phyloP scores from a whole-genome alignment of 2,329 filamentous ascomycete species.

The Beauveria rudraprayagi region DNA sequence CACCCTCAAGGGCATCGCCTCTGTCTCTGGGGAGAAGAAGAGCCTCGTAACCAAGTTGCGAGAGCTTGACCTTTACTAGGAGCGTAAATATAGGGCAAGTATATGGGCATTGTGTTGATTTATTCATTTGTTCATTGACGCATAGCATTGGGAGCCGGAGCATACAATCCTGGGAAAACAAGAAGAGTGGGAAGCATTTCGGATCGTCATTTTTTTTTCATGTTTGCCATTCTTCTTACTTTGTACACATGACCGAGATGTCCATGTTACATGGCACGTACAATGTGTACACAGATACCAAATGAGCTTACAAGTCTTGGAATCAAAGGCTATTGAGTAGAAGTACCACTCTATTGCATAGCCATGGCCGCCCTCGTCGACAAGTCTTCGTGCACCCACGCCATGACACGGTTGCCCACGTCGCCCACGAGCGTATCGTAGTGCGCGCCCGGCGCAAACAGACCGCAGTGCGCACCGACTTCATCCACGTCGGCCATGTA shows the following conservation, averaged over 20 bases:
- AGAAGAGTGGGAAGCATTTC: neutral
- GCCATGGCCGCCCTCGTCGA: conserved; percentile 31
- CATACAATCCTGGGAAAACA: neutral
- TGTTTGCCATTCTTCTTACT: neutral
- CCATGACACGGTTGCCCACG: conserved; percentile 56
- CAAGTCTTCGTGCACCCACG: conserved; percentile 61
- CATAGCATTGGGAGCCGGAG: conserved; percentile 6
- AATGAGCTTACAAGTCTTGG: neutral
- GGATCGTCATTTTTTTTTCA: neutral
- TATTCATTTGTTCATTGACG: neutral
- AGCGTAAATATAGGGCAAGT: neutral
- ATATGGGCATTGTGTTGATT: neutral
- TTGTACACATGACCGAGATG: neutral
- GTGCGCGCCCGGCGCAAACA: conserved; percentile 67
- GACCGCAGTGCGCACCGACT: conserved; percentile 73
- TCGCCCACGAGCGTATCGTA: conserved; percentile 74
- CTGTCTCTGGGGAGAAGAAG: conserved; percentile 17
- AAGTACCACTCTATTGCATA: neutral
- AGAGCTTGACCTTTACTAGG: conserved; percentile 29
- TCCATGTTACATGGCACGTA: neutral
- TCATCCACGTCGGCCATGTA: conserved; percentile 80
- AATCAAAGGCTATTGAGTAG: too few relatives aligned
- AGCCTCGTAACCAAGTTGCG: conserved; percentile 22
- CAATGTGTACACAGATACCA: neutral
- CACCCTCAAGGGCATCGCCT: conserved; percentile 21